Evolutionary conservation across 352 stramenopile species (phyloP).

Genomic region (Phytophthora boehmeriae): DNA sequence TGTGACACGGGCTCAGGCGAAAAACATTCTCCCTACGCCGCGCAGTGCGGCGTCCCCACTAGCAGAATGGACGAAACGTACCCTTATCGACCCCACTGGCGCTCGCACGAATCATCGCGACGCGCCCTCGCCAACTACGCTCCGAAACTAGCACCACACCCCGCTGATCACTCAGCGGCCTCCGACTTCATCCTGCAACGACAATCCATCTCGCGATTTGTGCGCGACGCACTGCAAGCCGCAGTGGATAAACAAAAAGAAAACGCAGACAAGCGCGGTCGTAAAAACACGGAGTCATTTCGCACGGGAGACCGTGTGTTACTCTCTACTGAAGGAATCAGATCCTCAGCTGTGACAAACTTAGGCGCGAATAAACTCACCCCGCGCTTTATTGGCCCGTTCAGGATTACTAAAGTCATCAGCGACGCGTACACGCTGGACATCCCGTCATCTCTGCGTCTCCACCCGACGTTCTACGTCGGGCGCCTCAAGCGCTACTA

Average conservation of each 20-base stretch:
- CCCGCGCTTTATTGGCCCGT: conserved; percentile 8
- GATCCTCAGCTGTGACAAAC: conserved; percentile 2
- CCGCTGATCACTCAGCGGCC: not conserved
- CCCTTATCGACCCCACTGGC: not conserved
- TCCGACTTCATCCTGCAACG: not conserved
- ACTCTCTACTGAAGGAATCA: conserved; percentile 14
- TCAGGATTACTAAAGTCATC: conserved; percentile 5
- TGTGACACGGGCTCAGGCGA: not conserved
- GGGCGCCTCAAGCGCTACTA: conserved; percentile 29
- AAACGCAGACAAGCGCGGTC: not conserved
- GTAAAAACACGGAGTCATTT: not conserved
- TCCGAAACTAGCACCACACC: not conserved
- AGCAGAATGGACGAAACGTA: not conserved
- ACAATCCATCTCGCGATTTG: conserved; percentile 5
- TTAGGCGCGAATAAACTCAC: conserved; percentile 11
- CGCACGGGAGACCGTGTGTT: conserved; percentile 8
- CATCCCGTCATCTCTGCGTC: conserved; percentile 9
- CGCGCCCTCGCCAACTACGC: conserved; percentile 1
- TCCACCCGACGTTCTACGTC: conserved; percentile 42
- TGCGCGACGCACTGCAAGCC: conserved; percentile 5
- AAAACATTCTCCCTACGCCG: not conserved
- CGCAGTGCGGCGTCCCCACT: conserved; percentile 15
- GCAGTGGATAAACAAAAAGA: conserved; percentile 11
- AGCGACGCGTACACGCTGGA: conserved; percentile 16
- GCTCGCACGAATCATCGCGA: not conserved